Conservation (phyloP, 2,329 filamentous ascomycete species). For the Aspergillus spinulosporus region DNA sequence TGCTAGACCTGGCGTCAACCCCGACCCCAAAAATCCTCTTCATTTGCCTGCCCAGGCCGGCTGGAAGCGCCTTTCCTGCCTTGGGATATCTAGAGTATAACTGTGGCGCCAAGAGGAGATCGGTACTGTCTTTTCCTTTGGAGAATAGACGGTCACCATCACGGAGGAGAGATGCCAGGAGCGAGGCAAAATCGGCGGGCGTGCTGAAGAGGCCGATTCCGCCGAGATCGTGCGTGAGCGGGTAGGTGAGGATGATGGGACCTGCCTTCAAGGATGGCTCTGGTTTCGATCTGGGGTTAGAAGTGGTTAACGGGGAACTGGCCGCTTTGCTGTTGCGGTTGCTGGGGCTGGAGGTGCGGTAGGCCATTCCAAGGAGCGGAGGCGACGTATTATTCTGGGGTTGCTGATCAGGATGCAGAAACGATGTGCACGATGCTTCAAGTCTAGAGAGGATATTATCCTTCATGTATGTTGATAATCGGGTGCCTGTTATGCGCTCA, state of each 20-base stretch:
- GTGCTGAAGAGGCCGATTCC: conserved; percentile 7
- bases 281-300: not conserved
- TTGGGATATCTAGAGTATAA: not conserved
- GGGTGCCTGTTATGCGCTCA: not conserved
- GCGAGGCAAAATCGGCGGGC: not conserved
- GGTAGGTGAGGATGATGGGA: not conserved
- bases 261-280: not conserved
- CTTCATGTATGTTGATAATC: not conserved
- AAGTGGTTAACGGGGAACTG: not conserved
- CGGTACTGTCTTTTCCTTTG: not conserved
- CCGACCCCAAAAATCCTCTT: not conserved
- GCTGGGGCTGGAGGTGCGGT: not conserved
- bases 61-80: not conserved
- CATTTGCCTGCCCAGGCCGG: not conserved
- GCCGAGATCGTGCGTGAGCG: not conserved
- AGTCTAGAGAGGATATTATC: conserved; percentile 1
- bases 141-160: not conserved
- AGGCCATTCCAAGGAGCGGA: not conserved
- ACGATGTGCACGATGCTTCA: not conserved
- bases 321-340: too few relatives aligned
- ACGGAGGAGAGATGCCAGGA: not conserved
- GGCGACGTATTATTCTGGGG: too few relatives aligned
- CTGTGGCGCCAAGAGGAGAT: not conserved
- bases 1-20: not conserved
- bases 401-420: not conserved